A percentile compares a stretch with the other conserved stretches of the same genome.
Conservation (phyloP, 1,284 basidiomycete species). For the Neotropicomus parvogracilis region DNA sequence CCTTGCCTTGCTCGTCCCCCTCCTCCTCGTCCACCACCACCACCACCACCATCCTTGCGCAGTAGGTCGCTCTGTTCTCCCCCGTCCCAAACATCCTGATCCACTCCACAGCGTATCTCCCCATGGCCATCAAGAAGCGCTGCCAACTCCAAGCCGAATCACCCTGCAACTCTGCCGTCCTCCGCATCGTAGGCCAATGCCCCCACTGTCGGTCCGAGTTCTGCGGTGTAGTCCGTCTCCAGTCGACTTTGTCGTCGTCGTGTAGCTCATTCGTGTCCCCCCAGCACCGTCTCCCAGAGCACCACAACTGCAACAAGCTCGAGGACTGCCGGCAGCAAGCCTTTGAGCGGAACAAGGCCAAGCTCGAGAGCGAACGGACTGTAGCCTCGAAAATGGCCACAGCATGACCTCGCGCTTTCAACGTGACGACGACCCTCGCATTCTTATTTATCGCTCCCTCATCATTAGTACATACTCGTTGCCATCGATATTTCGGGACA, state of each 20-base stretch:
- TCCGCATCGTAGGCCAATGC: conserved; percentile 80
- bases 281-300: conserved; percentile 81
- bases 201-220: conserved; percentile 73
- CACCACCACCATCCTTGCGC: not conserved
- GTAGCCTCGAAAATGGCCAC: conserved; percentile 79
- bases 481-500: conserved; percentile 15
- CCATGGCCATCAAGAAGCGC: conserved; percentile 79
- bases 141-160: conserved; percentile 69
- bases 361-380: conserved; percentile 83
- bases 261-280: conserved; percentile 16
- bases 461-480: conserved; percentile 20
- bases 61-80: not conserved
- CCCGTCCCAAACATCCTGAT: not conserved
- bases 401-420: conserved; percentile 44
- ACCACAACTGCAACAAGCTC: conserved; percentile 74
- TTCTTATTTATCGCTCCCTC: conserved; percentile 30
- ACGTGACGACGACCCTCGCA: conserved; percentile 28
- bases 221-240: conserved; percentile 65
- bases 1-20: not conserved
- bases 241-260: conserved; percentile 3
- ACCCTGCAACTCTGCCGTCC: conserved; percentile 71
- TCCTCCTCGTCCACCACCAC: conserved; percentile 4
- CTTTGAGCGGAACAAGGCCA: conserved; percentile 80
- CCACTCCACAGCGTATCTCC: not conserved
- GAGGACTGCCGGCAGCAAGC: conserved; percentile 81